Percentiles rank a stretch among this genome's conserved stretches.
phyloP scores from a whole-genome alignment of 805 yeast genomes.

The Torulaspora microellipsoides region DNA sequence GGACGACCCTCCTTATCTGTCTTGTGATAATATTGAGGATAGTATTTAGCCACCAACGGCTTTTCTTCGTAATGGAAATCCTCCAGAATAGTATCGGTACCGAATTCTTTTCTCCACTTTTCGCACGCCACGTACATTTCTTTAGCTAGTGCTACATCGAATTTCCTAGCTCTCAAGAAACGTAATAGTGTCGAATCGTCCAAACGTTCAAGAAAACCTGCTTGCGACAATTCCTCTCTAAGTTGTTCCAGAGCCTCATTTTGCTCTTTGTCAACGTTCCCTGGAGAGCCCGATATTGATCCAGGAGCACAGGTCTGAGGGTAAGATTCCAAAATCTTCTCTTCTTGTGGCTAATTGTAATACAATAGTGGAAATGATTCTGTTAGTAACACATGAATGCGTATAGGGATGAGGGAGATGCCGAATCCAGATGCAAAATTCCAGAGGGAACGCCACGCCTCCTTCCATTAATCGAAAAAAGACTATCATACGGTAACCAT shows the following conservation, averaged over 20 bases:
- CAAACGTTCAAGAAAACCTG: slow-evolving; percentile 69
- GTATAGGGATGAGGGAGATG: neutral
- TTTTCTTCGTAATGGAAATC: slow-evolving; percentile 94
- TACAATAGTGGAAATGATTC: neutral
- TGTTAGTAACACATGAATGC: slow-evolving; percentile 1
- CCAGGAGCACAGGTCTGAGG: slow-evolving; percentile 67
- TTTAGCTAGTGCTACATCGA: slow-evolving; percentile 72
- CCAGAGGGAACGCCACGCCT: neutral
- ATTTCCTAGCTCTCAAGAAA: slow-evolving; percentile 92
- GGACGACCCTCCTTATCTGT: slow-evolving; percentile 97
- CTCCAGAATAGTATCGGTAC: slow-evolving; percentile 76
- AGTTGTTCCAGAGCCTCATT: slow-evolving; percentile 53
- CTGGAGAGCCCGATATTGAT: slow-evolving; percentile 72
- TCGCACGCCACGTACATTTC: slow-evolving; percentile 85
- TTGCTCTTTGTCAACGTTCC: slow-evolving; percentile 70
- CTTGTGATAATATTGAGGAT: slow-evolving; percentile 97
- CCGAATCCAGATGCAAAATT: neutral
- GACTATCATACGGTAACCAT: slow-evolving; percentile 19
- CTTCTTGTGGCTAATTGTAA: slow-evolving; percentile 17
- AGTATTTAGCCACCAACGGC: slow-evolving; percentile 78
- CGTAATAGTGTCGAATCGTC: slow-evolving; percentile 85
- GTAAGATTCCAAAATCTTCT: slow-evolving; percentile 46
- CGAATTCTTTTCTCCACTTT: slow-evolving; percentile 84
- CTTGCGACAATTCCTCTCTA: slow-evolving; percentile 50
- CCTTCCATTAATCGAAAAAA: neutral